These are phyloP conservation scores for Psilocybe subaeruginosa DNA, from an alignment of 768 basidiomycete species.

Conservation along the genomic window DNA sequence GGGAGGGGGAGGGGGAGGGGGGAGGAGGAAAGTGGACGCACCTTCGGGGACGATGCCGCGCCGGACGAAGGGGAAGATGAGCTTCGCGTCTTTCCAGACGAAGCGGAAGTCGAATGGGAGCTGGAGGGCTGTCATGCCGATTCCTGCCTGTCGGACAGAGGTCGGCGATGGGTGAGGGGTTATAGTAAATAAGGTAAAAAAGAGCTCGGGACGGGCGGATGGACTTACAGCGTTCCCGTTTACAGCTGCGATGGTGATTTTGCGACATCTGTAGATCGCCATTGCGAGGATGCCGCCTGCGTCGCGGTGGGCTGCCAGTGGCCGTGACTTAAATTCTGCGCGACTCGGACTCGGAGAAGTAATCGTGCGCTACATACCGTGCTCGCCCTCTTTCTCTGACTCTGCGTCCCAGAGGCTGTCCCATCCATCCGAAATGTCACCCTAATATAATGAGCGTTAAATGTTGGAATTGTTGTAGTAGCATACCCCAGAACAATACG, in stretches of 20 bases:
- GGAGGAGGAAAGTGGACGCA: background rate
- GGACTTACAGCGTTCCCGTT: slow-evolving; percentile 49
- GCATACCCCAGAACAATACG: slow-evolving; percentile 59
- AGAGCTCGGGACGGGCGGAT: background rate
- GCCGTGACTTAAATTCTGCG: background rate
- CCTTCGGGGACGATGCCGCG: slow-evolving; percentile 43
- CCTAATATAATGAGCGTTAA: slow-evolving; percentile 30
- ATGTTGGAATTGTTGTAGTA: background rate
- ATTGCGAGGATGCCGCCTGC: slow-evolving; percentile 49
- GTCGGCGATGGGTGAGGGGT: too few relatives aligned
- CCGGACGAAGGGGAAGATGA: slow-evolving; percentile 52
- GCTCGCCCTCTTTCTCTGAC: slow-evolving; percentile 47
- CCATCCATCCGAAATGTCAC: slow-evolving; percentile 55
- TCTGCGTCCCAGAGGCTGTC: slow-evolving; percentile 39
- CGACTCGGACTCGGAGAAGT: background rate
- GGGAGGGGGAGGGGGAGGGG: too few relatives aligned
- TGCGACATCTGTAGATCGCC: slow-evolving; percentile 54
- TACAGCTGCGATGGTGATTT: slow-evolving; percentile 55
- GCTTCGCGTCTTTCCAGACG: slow-evolving; percentile 52
- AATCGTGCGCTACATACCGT: slow-evolving; percentile 33
- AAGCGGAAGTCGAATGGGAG: slow-evolving; percentile 58
- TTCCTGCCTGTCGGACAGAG: slow-evolving; percentile 37
- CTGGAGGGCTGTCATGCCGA: slow-evolving; percentile 52
- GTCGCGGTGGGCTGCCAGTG: slow-evolving; percentile 44
- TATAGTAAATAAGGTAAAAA: background rate